Conservation (phyloP, 2,329 filamentous ascomycete species). For the Cladosporium sp. region DNA sequence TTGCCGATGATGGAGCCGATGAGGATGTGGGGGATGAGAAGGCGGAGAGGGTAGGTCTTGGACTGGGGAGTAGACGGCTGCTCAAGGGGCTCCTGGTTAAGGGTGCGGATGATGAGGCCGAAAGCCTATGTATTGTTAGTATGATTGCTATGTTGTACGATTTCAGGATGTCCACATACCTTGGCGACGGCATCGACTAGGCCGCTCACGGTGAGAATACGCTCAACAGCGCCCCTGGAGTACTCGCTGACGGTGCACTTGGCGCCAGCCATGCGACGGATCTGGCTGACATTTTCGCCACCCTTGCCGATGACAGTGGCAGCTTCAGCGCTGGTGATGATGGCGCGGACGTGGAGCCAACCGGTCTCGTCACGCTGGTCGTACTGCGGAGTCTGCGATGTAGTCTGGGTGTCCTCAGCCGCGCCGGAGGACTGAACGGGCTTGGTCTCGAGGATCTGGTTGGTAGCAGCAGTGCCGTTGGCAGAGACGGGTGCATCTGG, state of each 20-base stretch:
- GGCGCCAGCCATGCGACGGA: slow-evolving; percentile 88
- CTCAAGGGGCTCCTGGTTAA: slow-evolving; percentile 93
- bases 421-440: slow-evolving; percentile 44
- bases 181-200: slow-evolving; percentile 96
- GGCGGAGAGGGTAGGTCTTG: slow-evolving; percentile 93
- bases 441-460: slow-evolving; percentile 44
- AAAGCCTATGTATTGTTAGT: slow-evolving; percentile 64
- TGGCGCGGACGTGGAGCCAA: slow-evolving; percentile 95
- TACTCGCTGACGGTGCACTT: slow-evolving; percentile 99
- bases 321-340: slow-evolving; percentile 95
- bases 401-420: slow-evolving; percentile 46
- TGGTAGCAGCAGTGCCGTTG: slow-evolving; percentile 41
- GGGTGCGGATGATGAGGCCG: slow-evolving; percentile 92
- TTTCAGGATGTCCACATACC: slow-evolving; percentile 48
- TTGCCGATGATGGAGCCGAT: slow-evolving; percentile 99
- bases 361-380: slow-evolving; percentile 78
- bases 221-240: slow-evolving; percentile 92
- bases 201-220: slow-evolving; percentile 95
- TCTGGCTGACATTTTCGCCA: slow-evolving; percentile 97
- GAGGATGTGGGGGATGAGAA: slow-evolving; percentile 92
- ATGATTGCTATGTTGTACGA: slow-evolving; percentile 28
- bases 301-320: slow-evolving; percentile 98
- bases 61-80: slow-evolving; percentile 86
- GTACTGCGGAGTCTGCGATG: slow-evolving; percentile 38
- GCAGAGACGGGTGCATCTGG: slow-evolving; percentile 50